Evolutionary conservation across 2,329 filamentous ascomycete genomes (phyloP).

Genomic region (Alternaria sp.): DNA sequence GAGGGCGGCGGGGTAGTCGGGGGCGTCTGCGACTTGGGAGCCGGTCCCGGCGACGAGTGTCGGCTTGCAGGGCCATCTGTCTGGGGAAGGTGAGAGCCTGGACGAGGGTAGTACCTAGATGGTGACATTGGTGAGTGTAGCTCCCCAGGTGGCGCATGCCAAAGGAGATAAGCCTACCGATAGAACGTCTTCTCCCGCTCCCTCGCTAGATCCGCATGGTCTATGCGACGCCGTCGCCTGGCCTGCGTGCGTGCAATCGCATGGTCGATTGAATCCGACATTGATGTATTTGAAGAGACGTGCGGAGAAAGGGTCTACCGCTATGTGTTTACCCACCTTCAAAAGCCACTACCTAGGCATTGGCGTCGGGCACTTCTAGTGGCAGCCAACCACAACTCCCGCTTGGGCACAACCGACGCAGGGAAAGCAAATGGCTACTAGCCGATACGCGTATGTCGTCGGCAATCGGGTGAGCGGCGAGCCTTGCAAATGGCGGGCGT

Average conservation of each 20-base stretch:
- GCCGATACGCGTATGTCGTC: background rate
- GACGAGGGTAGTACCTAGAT: constrained; percentile 15
- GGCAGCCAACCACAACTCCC: background rate
- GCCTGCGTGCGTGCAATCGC: constrained; percentile 17
- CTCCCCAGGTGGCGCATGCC: background rate
- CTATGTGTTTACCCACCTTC: background rate
- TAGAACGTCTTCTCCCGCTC: constrained; percentile 44
- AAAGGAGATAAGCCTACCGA: constrained; percentile 22
- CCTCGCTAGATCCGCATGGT: constrained; percentile 33
- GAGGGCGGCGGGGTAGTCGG: constrained; percentile 19
- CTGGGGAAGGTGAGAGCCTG: constrained; percentile 39
- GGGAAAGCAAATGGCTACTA: background rate
- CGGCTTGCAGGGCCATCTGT: constrained; percentile 22
- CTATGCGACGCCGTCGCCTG: constrained; percentile 28
- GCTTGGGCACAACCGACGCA: background rate
- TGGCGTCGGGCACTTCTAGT: background rate
- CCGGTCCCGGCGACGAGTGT: constrained; percentile 25
- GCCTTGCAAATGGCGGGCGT: background rate
- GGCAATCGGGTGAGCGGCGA: background rate
- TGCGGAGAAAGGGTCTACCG: constrained; percentile 10
- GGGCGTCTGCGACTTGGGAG: constrained; percentile 16
- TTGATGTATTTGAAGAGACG: constrained; percentile 8
- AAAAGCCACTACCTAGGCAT: background rate
- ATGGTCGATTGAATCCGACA: constrained; percentile 18
- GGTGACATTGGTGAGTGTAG: constrained; percentile 5